phyloP scores from a whole-genome alignment of 768 basidiomycete species.

The Podaxis sp. region DNA sequence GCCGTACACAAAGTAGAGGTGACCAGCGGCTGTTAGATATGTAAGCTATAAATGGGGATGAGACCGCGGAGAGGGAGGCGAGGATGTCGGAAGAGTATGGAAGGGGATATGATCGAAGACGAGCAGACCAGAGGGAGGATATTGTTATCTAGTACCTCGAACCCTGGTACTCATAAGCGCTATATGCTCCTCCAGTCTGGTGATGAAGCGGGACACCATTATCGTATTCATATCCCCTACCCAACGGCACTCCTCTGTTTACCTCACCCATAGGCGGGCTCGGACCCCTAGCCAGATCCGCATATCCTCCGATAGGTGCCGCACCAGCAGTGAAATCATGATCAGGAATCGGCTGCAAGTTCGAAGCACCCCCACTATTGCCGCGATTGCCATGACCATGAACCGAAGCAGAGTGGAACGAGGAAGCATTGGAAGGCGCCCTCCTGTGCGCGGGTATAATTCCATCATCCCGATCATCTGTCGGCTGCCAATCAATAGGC shows the following conservation, averaged over 20 bases:
- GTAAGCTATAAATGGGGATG: slow-evolving; percentile 15
- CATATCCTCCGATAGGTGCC: slow-evolving; percentile 74
- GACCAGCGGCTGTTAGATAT: slow-evolving; percentile 30
- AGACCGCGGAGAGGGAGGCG: slow-evolving; percentile 8
- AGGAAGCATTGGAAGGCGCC: slow-evolving; percentile 58
- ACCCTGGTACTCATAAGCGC: slow-evolving; percentile 34
- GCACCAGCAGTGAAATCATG: slow-evolving; percentile 78
- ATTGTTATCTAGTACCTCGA: slow-evolving; percentile 19
- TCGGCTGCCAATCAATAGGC: slow-evolving; percentile 88
- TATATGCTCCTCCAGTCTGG: slow-evolving; percentile 43
- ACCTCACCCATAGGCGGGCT: slow-evolving; percentile 58
- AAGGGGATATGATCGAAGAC: slow-evolving; percentile 9
- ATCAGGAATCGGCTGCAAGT: slow-evolving; percentile 44
- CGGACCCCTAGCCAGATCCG: slow-evolving; percentile 75
- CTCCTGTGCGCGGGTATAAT: slow-evolving; percentile 52
- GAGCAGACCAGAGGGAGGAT: slow-evolving; percentile 3
- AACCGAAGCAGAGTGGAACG: slow-evolving; percentile 61
- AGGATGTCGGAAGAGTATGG: background rate
- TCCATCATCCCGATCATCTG: slow-evolving; percentile 44
- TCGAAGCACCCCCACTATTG: slow-evolving; percentile 9
- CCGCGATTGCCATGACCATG: slow-evolving; percentile 28
- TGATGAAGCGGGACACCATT: slow-evolving; percentile 63
- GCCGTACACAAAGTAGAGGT: slow-evolving; percentile 21
- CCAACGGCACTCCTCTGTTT: slow-evolving; percentile 3
- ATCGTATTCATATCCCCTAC: slow-evolving; percentile 41